Evolutionary conservation across 805 yeast species (phyloP), one percentile per base, ranked within the genome.

Genomic region (Wickerhamiella brachini): DNA sequence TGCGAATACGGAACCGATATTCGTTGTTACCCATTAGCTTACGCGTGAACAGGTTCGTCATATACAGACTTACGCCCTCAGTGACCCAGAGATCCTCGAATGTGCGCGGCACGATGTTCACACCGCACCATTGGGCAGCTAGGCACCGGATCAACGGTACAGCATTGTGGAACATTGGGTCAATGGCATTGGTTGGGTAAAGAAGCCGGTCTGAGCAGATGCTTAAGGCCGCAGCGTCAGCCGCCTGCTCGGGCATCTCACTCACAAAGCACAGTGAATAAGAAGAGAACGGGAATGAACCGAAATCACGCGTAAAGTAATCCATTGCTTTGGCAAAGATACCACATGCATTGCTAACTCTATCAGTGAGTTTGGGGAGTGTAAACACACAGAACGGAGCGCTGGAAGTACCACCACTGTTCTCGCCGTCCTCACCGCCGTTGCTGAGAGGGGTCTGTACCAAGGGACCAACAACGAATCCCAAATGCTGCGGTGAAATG

Each of bases 401-500:
- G 23, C 49, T 44, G 20, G 51, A 54, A 26, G 54, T 26, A 38
- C 50, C 53, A 21, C 62, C 68, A 0, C 59, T 61, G 18, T 64
- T 64, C 12, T 57, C 60, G 10, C 55, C 60, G 20, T 63, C 67
- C n/a, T 64, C 70, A 44, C 73, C 77, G 23, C 31, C 24, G 2
- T 50, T 26, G 7, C 79, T 65, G 29, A 87, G 59, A 0, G 79
- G 77, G 2, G 79, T 68, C 50, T 77, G 76, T 43, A 81, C 80
- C 64, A 90, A 93, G 1, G 95, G 82, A 0, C 97, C 98, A 3
- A 88, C 77, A 0, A 95, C 89, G 81, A 95, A 93, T 0, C 97
- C 97, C 20, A 93, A 73, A 65, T 90, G 97, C 58, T 89, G 97
- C 0, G 98, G 86, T 38, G 95, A 82, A 1, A 87, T 83, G 0